Evolutionary conservation across 768 basidiomycete species (phyloP).

Genomic region (Phanerodontia chrysosporium): DNA sequence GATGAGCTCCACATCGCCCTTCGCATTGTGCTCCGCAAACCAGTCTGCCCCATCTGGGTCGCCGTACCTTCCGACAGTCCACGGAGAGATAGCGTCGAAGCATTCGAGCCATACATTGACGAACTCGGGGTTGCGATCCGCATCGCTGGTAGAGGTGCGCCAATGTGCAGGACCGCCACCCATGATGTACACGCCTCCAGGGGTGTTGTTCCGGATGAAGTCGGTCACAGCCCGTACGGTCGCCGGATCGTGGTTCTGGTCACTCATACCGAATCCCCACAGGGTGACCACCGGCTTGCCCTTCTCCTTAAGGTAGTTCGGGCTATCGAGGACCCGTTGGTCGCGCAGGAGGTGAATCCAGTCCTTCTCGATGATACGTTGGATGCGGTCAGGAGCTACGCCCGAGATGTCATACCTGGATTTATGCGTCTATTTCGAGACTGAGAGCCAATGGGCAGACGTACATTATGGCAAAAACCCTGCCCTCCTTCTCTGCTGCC

Average conservation of each 20-base stretch:
- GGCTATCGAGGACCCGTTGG: constrained; percentile 61
- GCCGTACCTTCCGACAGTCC: constrained; percentile 73
- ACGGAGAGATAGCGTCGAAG: constrained; percentile 78
- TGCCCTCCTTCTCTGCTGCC: constrained; percentile 75
- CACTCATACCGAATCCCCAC: constrained; percentile 76
- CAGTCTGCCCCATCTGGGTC: constrained; percentile 57
- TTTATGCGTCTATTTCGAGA: background rate
- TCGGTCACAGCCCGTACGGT: constrained; percentile 50
- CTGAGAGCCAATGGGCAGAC: constrained; percentile 20
- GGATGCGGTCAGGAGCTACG: constrained; percentile 68
- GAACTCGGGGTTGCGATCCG: constrained; percentile 64
- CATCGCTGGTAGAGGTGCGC: constrained; percentile 68
- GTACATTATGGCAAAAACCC: constrained; percentile 84
- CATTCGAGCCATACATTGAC: constrained; percentile 68
- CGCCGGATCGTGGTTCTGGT: constrained; percentile 56
- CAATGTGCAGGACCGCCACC: constrained; percentile 71
- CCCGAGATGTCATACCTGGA: constrained; percentile 81
- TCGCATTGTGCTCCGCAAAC: constrained; percentile 60
- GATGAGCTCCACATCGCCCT: constrained; percentile 59
- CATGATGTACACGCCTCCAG: constrained; percentile 72
- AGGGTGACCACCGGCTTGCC: constrained; percentile 68
- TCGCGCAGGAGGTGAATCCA: constrained; percentile 67
- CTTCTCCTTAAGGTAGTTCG: constrained; percentile 67
- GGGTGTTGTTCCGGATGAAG: constrained; percentile 58
- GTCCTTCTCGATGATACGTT: constrained; percentile 61